phyloP scores from a whole-genome alignment of 1,139 yeast genomes.

The Spencermartinsiella ligniputridi region DNA sequence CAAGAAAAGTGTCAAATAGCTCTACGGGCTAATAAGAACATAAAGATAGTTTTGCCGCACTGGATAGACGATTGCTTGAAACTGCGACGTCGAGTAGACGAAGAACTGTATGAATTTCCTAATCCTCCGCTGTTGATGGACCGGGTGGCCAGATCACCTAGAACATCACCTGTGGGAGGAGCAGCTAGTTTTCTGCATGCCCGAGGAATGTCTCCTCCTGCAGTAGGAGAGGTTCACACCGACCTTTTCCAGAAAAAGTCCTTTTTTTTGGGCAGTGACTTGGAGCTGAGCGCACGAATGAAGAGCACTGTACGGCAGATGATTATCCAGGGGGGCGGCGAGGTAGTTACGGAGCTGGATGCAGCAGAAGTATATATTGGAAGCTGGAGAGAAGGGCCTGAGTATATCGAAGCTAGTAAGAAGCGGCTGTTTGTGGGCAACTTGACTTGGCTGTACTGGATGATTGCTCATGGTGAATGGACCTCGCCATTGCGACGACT shows the following conservation, averaged over 20 bases:
- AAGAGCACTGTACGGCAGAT: conserved; percentile 32
- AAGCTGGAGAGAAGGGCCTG: conserved; percentile 54
- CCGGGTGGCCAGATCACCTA: neutral
- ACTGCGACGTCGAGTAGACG: conserved; percentile 48
- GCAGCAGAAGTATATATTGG: conserved; percentile 63
- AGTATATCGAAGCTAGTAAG: conserved; percentile 41
- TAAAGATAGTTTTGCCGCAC: conserved; percentile 65
- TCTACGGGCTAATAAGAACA: conserved; percentile 34
- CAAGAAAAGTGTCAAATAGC: conserved; percentile 39
- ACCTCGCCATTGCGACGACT: conserved; percentile 52
- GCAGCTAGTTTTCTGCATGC: neutral
- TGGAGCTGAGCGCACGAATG: conserved; percentile 33
- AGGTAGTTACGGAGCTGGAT: conserved; percentile 32
- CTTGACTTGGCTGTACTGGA: conserved; percentile 67
- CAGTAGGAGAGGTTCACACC: neutral
- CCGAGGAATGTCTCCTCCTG: neutral
- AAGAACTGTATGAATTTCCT: conserved; percentile 46
- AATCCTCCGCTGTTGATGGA: conserved; percentile 16
- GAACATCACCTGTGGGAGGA: neutral
- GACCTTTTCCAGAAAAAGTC: conserved; percentile 29
- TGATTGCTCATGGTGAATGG: conserved; percentile 56
- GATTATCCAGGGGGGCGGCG: conserved; percentile 40
- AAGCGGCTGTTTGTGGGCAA: conserved; percentile 50
- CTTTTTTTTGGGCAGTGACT: conserved; percentile 33
- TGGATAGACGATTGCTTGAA: conserved; percentile 69